Conservation (phyloP, 1,139 yeast genomes). For the Meyerozyma elateridarum region DNA sequence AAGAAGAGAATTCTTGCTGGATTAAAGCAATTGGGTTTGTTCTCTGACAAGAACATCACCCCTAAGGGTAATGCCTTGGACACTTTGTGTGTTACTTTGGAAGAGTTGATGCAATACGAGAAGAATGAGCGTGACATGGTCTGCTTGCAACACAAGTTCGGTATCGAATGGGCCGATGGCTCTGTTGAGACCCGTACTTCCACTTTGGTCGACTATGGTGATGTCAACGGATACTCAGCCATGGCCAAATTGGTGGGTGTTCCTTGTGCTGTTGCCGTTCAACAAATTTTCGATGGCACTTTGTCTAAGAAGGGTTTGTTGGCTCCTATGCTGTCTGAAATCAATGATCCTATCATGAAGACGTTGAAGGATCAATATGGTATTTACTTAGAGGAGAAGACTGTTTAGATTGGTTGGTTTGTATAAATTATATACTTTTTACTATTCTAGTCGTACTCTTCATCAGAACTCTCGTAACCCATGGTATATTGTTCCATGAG, state of each 20-base stretch:
- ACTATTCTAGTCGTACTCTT: constrained; percentile 19
- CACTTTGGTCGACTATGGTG: constrained; percentile 92
- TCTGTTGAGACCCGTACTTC: constrained; percentile 87
- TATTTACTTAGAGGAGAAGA: constrained; percentile 84
- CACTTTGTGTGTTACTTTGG: constrained; percentile 93
- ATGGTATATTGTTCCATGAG: constrained; percentile 50
- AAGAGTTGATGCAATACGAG: constrained; percentile 93
- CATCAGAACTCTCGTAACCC: constrained; percentile 51
- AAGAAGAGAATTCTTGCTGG: constrained; percentile 85
- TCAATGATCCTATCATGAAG: constrained; percentile 86
- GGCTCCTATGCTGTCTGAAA: constrained; percentile 90
- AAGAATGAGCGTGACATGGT: constrained; percentile 95
- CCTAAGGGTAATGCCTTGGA: constrained; percentile 95
- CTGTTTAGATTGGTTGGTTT: constrained; percentile 32
- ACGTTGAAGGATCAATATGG: constrained; percentile 86
- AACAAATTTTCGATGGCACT: constrained; percentile 80
- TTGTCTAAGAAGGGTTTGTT: constrained; percentile 70
- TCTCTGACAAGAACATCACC: constrained; percentile 67
- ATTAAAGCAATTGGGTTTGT: constrained; percentile 89
- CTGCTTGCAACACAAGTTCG: constrained; percentile 94
- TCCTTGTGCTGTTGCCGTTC: constrained; percentile 95
- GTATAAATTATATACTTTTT: too few relatives aligned
- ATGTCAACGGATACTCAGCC: constrained; percentile 89
- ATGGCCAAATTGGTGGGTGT: constrained; percentile 99
- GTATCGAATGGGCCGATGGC: constrained; percentile 95